A percentile compares a stretch with the other conserved stretches of the same genome.
These are phyloP conservation scores for Penicillium manginii DNA, from an alignment of 495 filamentous ascomycete genomes.

Conservation along the genomic window DNA sequence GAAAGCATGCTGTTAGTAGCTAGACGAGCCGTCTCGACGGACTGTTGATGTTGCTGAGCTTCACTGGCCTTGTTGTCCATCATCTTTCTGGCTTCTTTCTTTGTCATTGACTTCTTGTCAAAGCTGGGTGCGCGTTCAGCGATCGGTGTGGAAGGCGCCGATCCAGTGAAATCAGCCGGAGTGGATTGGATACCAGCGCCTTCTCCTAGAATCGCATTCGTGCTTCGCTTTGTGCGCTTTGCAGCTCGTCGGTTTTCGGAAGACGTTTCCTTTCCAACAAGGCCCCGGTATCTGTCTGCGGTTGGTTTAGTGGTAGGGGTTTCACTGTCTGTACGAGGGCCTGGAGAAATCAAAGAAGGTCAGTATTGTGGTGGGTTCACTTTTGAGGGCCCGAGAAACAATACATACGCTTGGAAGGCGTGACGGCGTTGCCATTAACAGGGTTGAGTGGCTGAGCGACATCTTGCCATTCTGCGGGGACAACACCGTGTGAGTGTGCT, in stretches of 20 bases:
- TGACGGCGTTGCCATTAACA: constrained; percentile 42
- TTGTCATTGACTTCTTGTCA: constrained; percentile 60
- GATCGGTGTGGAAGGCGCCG: constrained; percentile 48
- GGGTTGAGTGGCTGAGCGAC: constrained; percentile 54
- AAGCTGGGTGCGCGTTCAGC: constrained; percentile 47
- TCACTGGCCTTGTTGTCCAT: constrained; percentile 53
- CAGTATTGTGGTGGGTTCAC: constrained; percentile 12
- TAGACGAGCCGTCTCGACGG: constrained; percentile 51
- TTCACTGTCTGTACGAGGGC: constrained; percentile 33
- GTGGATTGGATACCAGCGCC: constrained; percentile 34
- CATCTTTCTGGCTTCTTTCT: constrained; percentile 57
- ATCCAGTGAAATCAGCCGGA: constrained; percentile 43
- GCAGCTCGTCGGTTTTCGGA: constrained; percentile 57
- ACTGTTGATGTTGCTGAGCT: constrained; percentile 54
- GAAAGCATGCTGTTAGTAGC: constrained; percentile 51
- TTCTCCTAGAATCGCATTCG: constrained; percentile 46
- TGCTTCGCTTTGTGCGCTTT: constrained; percentile 52
- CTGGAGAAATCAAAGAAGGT: constrained; percentile 27
- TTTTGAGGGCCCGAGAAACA: background rate
- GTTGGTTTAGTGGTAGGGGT: constrained; percentile 23
- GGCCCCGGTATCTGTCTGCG: constrained; percentile 40
- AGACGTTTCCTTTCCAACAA: constrained; percentile 38
- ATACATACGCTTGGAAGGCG: constrained; percentile 65
- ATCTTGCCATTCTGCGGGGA: constrained; percentile 71
- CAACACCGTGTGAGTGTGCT: constrained; percentile 69